A percentile compares a stretch with the other conserved stretches of the same genome.
phyloP scores from a whole-genome alignment of 1,284 basidiomycete genomes.

The Singerocomus inundabilis region DNA sequence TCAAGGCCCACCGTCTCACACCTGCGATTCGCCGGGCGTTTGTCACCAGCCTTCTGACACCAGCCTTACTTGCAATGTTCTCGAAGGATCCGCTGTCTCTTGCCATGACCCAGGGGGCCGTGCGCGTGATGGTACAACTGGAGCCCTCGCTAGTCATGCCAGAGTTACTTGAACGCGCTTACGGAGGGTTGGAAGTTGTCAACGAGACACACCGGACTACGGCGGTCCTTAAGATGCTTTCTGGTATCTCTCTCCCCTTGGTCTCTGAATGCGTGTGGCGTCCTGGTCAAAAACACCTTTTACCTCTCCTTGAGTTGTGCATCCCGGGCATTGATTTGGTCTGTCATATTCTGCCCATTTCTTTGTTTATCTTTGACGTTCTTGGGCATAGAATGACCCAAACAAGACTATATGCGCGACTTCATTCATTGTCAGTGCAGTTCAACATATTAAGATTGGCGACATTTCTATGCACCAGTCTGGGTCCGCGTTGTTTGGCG shows the following conservation, averaged over 20 bases:
- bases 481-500: constrained; percentile 51
- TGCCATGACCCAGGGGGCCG: constrained; percentile 65
- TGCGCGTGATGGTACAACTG: constrained; percentile 75
- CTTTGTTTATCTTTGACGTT: constrained; percentile 3
- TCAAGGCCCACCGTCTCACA: constrained; percentile 74
- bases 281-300: constrained; percentile 85
- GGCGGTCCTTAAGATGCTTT: constrained; percentile 86
- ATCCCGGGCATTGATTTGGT: constrained; percentile 90
- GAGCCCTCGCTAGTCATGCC: constrained; percentile 92
- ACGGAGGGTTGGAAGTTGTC: constrained; percentile 88
- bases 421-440: constrained; percentile 74
- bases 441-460: constrained; percentile 82
- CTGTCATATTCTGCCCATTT: constrained; percentile 23
- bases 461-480: constrained; percentile 68
- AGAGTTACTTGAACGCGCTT: constrained; percentile 88
- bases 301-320: constrained; percentile 87
- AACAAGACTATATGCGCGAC: constrained; percentile 85
- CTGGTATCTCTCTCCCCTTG: constrained; percentile 76
- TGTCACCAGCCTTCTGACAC: constrained; percentile 80
- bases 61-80: constrained; percentile 93
- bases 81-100: constrained; percentile 78
- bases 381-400: constrained; percentile 75
- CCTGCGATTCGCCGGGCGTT: constrained; percentile 81
- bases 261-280: constrained; percentile 78
- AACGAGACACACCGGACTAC: constrained; percentile 94